Conservation (phyloP, 2,329 filamentous ascomycete genomes). For the Triangularia setosa region DNA sequence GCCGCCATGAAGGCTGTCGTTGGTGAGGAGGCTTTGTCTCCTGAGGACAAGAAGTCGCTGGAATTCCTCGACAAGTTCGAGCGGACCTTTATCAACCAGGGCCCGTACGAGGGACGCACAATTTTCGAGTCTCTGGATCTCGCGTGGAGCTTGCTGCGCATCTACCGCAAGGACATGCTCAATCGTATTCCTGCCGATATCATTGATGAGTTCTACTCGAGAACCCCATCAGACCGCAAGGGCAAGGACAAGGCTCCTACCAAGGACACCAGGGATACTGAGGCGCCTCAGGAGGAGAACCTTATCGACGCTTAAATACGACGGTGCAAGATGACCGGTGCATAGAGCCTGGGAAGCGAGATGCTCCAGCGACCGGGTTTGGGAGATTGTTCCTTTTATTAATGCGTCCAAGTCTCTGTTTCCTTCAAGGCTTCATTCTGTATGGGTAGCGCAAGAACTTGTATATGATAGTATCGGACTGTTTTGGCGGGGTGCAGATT, state of each 20-base stretch:
- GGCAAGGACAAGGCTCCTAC: slow-evolving; percentile 52
- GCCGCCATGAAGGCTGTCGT: slow-evolving; percentile 99
- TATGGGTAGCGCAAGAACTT: slow-evolving; percentile 15
- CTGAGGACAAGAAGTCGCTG: slow-evolving; percentile 96
- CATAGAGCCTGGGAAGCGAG: neutral
- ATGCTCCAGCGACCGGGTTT: neutral
- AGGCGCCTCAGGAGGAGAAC: slow-evolving; percentile 32
- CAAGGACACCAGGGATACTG: slow-evolving; percentile 31
- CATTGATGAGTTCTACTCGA: slow-evolving; percentile 77
- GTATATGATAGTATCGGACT: slow-evolving; percentile 20
- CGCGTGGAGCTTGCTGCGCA: slow-evolving; percentile 92
- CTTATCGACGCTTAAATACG: slow-evolving; percentile 34
- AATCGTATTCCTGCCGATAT: slow-evolving; percentile 88
- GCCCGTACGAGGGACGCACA: slow-evolving; percentile 82
- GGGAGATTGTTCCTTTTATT: slow-evolving; percentile 2
- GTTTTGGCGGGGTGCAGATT: slow-evolving; percentile 24
- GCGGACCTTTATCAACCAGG: slow-evolving; percentile 88
- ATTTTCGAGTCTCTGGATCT: slow-evolving; percentile 94
- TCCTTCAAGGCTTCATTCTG: slow-evolving; percentile 12
- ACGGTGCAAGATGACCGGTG: neutral
- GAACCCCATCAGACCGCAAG: slow-evolving; percentile 58
- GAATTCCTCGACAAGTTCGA: slow-evolving; percentile 99
- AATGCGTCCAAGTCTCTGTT: slow-evolving; percentile 3
- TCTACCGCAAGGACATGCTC: slow-evolving; percentile 96
- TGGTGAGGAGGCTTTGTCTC: slow-evolving; percentile 91